Percentiles rank a stretch among this genome's conserved stretches.
These are phyloP conservation scores for Boletus fagicola DNA, from an alignment of 768 basidiomycete genomes.

Conservation along the genomic window DNA sequence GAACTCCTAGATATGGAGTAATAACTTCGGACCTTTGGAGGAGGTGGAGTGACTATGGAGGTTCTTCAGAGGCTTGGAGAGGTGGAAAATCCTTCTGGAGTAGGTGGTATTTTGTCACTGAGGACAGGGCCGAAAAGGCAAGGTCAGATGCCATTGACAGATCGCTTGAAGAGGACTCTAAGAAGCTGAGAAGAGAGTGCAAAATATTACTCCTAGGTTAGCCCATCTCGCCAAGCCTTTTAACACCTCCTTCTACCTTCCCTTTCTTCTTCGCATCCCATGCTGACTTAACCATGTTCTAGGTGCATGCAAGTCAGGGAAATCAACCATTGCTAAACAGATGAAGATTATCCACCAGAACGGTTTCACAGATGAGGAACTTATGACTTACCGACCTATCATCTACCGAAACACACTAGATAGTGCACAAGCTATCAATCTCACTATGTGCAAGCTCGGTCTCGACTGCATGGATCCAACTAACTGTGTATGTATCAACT, in stretches of 20 bases:
- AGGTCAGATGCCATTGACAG: constrained; percentile 75
- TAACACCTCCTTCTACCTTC: constrained; percentile 8
- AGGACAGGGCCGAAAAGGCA: too few species aligned
- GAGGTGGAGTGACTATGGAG: too few species aligned
- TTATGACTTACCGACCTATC: constrained; percentile 69
- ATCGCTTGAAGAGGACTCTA: constrained; percentile 81
- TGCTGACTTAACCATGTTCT: background rate
- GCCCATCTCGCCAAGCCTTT: constrained; percentile 30
- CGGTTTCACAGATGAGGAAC: constrained; percentile 79
- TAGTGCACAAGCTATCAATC: constrained; percentile 80
- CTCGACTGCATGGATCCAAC: constrained; percentile 67
- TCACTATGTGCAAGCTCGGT: constrained; percentile 83
- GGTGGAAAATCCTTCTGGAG: too few species aligned
- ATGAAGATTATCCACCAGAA: constrained; percentile 98
- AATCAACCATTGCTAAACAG: constrained; percentile 95
- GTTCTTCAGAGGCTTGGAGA: too few species aligned
- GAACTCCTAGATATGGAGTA: too few species aligned
- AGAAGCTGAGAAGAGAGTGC: constrained; percentile 81
- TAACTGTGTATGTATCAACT: constrained; percentile 54
- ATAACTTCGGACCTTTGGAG: too few species aligned
- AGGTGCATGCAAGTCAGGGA: constrained; percentile 96
- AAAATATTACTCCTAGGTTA: constrained; percentile 89
- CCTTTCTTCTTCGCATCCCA: background rate
- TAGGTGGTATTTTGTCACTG: too few species aligned
- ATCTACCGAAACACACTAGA: constrained; percentile 89